phyloP scores from a whole-genome alignment of 371 early-diverging fungal genomes.

The Lichtheimia ramosa region DNA sequence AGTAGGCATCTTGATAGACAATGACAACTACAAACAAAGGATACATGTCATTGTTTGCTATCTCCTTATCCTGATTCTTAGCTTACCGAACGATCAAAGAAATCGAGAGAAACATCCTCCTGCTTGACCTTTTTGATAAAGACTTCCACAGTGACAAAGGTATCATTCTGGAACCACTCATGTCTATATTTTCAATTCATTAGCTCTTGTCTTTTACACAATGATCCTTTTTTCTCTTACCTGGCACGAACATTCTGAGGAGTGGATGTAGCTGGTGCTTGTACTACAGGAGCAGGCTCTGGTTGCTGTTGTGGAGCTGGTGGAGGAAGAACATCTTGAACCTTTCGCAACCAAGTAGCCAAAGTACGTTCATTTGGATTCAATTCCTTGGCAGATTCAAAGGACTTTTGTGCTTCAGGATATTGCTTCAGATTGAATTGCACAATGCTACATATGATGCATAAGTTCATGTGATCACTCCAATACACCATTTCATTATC shows the following conservation, averaged over 20 bases:
- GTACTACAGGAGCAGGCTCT: background rate
- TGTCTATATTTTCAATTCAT: slow-evolving; percentile 57
- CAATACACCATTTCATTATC: background rate
- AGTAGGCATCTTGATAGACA: slow-evolving; percentile 74
- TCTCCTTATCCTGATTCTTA: background rate
- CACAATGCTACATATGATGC: slow-evolving; percentile 39
- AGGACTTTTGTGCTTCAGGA: slow-evolving; percentile 52
- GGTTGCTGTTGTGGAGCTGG: background rate
- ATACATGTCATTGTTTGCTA: background rate
- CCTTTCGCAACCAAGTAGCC: slow-evolving; percentile 59
- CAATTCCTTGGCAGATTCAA: slow-evolving; percentile 50
- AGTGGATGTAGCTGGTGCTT: background rate
- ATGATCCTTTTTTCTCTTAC: background rate
- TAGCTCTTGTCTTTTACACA: background rate
- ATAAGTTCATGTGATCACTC: too few relatives aligned
- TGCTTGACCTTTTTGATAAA: slow-evolving; percentile 86
- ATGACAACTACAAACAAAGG: slow-evolving; percentile 51
- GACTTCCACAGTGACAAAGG: slow-evolving; percentile 81
- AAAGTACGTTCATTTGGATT: slow-evolving; percentile 57
- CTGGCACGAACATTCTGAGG: slow-evolving; percentile 15
- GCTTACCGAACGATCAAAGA: slow-evolving; percentile 59
- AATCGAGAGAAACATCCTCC: slow-evolving; percentile 66
- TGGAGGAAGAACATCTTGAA: slow-evolving; percentile 38
- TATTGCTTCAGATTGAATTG: slow-evolving; percentile 52
- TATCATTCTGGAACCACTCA: slow-evolving; percentile 97